A percentile compares a stretch with the other conserved stretches of the same genome.
These are phyloP conservation scores for Torulaspora indica DNA, from an alignment of 805 yeast species.

Conservation along the genomic window DNA sequence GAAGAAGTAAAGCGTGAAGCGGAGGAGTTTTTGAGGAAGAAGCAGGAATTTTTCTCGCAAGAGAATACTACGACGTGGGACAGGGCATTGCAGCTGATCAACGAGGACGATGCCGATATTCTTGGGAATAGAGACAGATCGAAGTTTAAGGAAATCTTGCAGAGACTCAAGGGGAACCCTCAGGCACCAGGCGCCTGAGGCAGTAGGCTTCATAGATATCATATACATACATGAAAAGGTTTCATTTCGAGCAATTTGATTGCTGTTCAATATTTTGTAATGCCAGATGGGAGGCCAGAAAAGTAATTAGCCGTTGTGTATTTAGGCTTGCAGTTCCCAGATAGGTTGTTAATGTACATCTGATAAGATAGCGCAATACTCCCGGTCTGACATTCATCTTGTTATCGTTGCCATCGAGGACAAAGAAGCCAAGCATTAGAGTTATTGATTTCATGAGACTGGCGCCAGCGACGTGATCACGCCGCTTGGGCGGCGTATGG, in stretches of 20 bases:
- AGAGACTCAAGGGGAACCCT: constrained; percentile 61
- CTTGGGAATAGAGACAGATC: constrained; percentile 57
- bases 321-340: not conserved
- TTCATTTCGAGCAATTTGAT: not conserved
- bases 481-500: constrained; percentile 8
- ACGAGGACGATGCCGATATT: constrained; percentile 43
- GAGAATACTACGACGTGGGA: constrained; percentile 76
- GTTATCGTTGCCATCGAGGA: constrained; percentile 19
- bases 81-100: constrained; percentile 53
- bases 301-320: constrained; percentile 9
- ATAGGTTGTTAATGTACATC: constrained; percentile 11
- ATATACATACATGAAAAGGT: not conserved
- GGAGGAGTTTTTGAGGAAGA: constrained; percentile 61
- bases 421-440: constrained; percentile 21
- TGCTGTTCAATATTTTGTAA: constrained; percentile 8
- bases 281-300: constrained; percentile 19
- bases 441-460: constrained; percentile 20
- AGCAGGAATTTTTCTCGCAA: constrained; percentile 72
- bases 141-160: constrained; percentile 61
- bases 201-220: constrained; percentile 4
- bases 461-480: constrained; percentile 5
- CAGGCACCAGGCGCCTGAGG: constrained; percentile 70
- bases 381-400: constrained; percentile 24
- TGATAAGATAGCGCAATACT: constrained; percentile 18
- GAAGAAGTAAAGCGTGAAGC: constrained; percentile 64